Base-by-base conservation (phyloP, 192 early-diverging fungal species). In the Coemansia sp. region DNA sequence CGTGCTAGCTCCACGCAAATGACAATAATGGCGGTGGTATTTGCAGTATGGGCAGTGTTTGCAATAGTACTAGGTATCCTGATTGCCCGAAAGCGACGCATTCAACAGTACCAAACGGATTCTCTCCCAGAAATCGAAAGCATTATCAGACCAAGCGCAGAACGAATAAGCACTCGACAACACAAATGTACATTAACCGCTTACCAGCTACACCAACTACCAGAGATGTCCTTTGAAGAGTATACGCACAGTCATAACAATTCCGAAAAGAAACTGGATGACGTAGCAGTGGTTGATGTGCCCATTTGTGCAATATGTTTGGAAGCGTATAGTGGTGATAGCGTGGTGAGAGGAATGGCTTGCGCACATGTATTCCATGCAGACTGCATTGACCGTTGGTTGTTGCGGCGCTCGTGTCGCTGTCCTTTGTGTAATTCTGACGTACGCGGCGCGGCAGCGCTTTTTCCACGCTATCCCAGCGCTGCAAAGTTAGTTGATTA, bases 361-460 rank as follows among this genome's bases (percentile, higher is more conserved):
- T 82, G 80, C 26, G 32, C 54, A 30, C 76, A 78, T 28, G 64
- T 62, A 7, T 78, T 78, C 54, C 70, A 78, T 26, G 32, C 67
- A 1, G 52, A 52, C 4, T 78, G 76, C 49, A 65, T 78, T 27
- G 76, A 78, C 56, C 65, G 60, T 10, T 78, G 76, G 76, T 60
- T 78, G 21, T 55, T 78, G 26, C 64, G 53, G 59, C 66, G 70
- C 23, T 78, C 76, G n/a, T 69, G 67, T 31, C 58, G 71, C 7
- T 78, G 76, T 28, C 76, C 76, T 7, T 67, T 78, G 8, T 78
- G 76, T 47, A 78, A 78, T 31, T 28, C 59, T 9, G 64, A 78
- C 58, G 66, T 67, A 4, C 50, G 65, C 6, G 56, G 60, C 8
- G 5, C 25, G 21, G 47, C 52, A 12, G 51, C 59, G 3, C 60